Evolutionary conservation across 257 asterid species (phyloP), one percentile per base, ranked within the genome.

Genomic region (Catharanthus roseus): DNA sequence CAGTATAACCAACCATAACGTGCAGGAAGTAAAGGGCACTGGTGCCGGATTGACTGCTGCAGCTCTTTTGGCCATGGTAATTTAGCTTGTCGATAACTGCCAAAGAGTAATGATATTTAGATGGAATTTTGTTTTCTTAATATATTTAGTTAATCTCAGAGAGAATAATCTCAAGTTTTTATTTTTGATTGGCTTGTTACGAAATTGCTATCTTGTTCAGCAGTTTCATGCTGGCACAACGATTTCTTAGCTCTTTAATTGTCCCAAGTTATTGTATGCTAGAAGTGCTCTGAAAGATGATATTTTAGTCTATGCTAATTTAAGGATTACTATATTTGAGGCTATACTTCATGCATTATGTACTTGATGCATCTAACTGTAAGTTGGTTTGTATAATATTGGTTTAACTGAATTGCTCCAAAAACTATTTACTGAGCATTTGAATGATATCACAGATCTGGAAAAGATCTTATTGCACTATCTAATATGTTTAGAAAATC

Each of bases 41-140:
- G 99, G 99, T 75, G 99, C 99, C 33, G 98, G 99, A 72, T 79
- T 91, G 87, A 90, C 97, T 76, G 98, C 98, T 78, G 99, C 98
- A 61, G 92, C 89, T 81, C 98, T 95, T 78, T 83, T 95, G 74
- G 96, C 95, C 80, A 87, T 95, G 99, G 99, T 95, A 95, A 58
- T 75, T 78, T 74, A 38, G 10, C 50, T 19, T 57, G 8, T 18
- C 34, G 41, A 33, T 45, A 29, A 26, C 19, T 50, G 45, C 65
- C 67, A 29, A 45, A 56, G 56, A 56, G 12, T 45, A 0, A 62
- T 74, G 44, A 65, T 34, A 36, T 70, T 72, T 72, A 19, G 50
- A 67, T 65, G 67, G 45, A 26, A 31, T 34, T 62, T 34, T 62
- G 0, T 16, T 9, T 34, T 18, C 42, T 18, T 62, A 26, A 45